Evolutionary conservation across 805 yeast species (phyloP), one percentile per base, ranked within the genome.

Genomic region (Wickerhamomyces subpelliculosus): DNA sequence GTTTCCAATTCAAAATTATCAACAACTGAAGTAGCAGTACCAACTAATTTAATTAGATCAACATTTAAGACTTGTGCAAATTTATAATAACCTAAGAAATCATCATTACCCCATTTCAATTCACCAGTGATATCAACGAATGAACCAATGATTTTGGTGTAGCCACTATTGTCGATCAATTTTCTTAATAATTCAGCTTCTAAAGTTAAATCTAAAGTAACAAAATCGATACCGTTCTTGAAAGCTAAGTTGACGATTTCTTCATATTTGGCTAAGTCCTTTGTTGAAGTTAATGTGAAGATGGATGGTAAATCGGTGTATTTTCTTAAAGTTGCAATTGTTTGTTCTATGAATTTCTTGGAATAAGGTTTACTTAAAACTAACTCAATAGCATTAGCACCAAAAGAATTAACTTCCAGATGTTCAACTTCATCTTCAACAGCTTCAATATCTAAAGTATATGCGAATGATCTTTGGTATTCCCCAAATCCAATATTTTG

Each of bases 341-440:
- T 96, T 43, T 75, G 78, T 40, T 82, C 78, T 24, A 89, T 86
- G 56, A 70, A 84, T 8, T 67, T 68, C 17, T 60, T 49, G 25
- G 70, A 68, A 44, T 64, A 65, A 37, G 72, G 38, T 17, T 39
- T 29, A 61, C 43, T 88, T 68, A 42, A 76, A 67, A 60, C 86
- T 95, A 90, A 65, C 56, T 90, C 96, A 27, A 90, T 80, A 8
- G 95, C 96, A 46, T 75, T 73, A 46, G 81, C 73, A 4, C 96
- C 97, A 38, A 73, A 67, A 7, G 79, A 62, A 31, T 87, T 61
- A 4, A 66, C 55, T 4, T 64, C 66, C n/a, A 65, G 57, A 13
- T 65, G 65, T 2, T 60, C 58, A 10, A 58, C 58, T 44, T 84
- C 61, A 48, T 84, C 85, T 4, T 75, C 77, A 54, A 68, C 76